phyloP scores from a whole-genome alignment of 2,329 filamentous ascomycete species.

The Lizonia empirigonia region DNA sequence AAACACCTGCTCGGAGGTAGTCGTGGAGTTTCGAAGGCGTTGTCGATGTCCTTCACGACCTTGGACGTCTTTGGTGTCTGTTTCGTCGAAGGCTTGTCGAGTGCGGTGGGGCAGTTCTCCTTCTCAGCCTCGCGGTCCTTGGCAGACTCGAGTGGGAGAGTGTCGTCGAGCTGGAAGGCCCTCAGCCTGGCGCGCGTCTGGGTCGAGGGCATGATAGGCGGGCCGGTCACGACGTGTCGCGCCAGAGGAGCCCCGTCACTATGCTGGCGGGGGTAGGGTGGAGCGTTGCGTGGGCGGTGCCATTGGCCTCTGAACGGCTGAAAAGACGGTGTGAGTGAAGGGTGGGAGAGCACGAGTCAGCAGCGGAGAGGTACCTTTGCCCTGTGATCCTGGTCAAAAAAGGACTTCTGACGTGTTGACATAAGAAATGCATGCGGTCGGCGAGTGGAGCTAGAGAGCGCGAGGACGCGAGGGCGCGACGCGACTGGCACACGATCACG shows the following conservation, averaged over 20 bases:
- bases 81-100: conserved; percentile 14
- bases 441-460: conserved; percentile 16
- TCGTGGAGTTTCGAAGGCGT: conserved; percentile 35
- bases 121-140: conserved; percentile 49
- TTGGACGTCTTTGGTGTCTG: conserved; percentile 32
- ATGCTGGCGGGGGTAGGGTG: conserved; percentile 32
- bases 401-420: conserved; percentile 57
- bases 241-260: conserved; percentile 34
- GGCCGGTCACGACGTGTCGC: conserved; percentile 42
- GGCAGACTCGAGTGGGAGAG: conserved; percentile 29
- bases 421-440: conserved; percentile 37
- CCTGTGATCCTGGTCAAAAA: conserved; percentile 56
- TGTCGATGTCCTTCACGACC: conserved; percentile 20
- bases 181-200: conserved; percentile 61
- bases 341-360: neutral
- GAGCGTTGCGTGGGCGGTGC: conserved; percentile 41
- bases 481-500: conserved; percentile 23
- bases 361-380: conserved; percentile 44
- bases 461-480: conserved; percentile 9
- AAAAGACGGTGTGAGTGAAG: conserved; percentile 13
- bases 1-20: conserved; percentile 32
- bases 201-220: conserved; percentile 57
- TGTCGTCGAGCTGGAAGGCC: conserved; percentile 59
- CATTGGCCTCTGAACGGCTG: conserved; percentile 45
- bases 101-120: conserved; percentile 46